Conservation (phyloP, 2,329 filamentous ascomycete species). For the Penicillium sp. region DNA sequence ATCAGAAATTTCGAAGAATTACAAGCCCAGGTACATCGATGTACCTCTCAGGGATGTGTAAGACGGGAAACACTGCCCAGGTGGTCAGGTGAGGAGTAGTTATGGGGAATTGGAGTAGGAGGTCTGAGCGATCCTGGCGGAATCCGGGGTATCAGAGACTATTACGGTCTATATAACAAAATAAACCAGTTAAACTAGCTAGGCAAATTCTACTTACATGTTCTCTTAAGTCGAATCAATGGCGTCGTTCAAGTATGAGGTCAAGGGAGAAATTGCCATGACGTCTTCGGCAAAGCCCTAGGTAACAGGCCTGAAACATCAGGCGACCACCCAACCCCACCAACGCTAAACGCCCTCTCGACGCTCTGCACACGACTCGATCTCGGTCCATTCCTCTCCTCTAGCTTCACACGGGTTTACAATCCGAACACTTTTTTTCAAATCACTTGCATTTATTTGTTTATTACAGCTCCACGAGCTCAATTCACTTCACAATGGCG, state of each 20-base stretch:
- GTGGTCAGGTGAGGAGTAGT: constrained; percentile 11
- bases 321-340: constrained; percentile 28
- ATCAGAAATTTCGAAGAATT: neutral
- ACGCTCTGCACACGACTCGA: constrained; percentile 31
- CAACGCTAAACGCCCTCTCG: constrained; percentile 21
- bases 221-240: neutral
- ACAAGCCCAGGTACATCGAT: neutral
- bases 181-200: neutral
- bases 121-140: constrained; percentile 3
- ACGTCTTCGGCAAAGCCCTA: constrained; percentile 27
- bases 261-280: constrained; percentile 12
- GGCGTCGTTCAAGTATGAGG: constrained; percentile 1
- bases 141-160: neutral
- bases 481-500: constrained; percentile 36
- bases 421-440: constrained; percentile 15
- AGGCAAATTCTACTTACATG: neutral
- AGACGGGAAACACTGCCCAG: neutral
- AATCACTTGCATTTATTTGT: constrained; percentile 15
- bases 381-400: constrained; percentile 23
- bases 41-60: neutral
- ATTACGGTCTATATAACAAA: neutral
- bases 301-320: constrained; percentile 12
- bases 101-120: neutral
- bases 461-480: constrained; percentile 26
- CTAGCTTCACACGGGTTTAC: constrained; percentile 22